These are phyloP conservation scores for Penicillium alfredii DNA, from an alignment of 495 filamentous ascomycete genomes.

Conservation along the genomic window DNA sequence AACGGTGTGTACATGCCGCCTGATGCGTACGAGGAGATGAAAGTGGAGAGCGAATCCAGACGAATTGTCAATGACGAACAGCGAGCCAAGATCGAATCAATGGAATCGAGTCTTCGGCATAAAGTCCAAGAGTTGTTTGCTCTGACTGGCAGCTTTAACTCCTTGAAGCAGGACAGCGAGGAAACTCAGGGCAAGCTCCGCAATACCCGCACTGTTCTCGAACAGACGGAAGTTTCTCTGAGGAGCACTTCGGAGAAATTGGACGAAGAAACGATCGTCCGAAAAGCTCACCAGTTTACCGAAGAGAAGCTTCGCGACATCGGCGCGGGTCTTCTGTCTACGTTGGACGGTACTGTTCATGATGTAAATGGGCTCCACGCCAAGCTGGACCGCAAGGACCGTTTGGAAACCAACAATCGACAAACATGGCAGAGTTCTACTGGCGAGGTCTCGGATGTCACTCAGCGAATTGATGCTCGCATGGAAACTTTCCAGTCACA, in stretches of 20 bases:
- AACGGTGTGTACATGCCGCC: slow-evolving; percentile 91
- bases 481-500: slow-evolving; percentile 61
- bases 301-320: slow-evolving; percentile 67
- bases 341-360: slow-evolving; percentile 64
- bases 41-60: slow-evolving; percentile 85
- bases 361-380: slow-evolving; percentile 76
- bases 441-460: slow-evolving; percentile 64
- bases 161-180: slow-evolving; percentile 81
- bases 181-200: slow-evolving; percentile 62
- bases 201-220: slow-evolving; percentile 71
- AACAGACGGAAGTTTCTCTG: slow-evolving; percentile 80
- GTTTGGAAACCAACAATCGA: slow-evolving; percentile 75
- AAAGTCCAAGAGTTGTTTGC: slow-evolving; percentile 87
- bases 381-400: slow-evolving; percentile 75
- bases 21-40: slow-evolving; percentile 80
- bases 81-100: slow-evolving; percentile 80
- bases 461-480: slow-evolving; percentile 64
- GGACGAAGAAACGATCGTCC: slow-evolving; percentile 70
- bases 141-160: slow-evolving; percentile 76
- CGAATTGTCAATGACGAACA: slow-evolving; percentile 90
- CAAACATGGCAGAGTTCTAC: slow-evolving; percentile 73
- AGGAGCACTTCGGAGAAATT: slow-evolving; percentile 67
- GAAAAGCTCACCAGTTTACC: slow-evolving; percentile 79
- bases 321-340: slow-evolving; percentile 68
- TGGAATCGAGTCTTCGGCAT: slow-evolving; percentile 82